Evolutionary conservation across 495 filamentous ascomycete genomes (phyloP).

Genomic region (Letharia lupina): DNA sequence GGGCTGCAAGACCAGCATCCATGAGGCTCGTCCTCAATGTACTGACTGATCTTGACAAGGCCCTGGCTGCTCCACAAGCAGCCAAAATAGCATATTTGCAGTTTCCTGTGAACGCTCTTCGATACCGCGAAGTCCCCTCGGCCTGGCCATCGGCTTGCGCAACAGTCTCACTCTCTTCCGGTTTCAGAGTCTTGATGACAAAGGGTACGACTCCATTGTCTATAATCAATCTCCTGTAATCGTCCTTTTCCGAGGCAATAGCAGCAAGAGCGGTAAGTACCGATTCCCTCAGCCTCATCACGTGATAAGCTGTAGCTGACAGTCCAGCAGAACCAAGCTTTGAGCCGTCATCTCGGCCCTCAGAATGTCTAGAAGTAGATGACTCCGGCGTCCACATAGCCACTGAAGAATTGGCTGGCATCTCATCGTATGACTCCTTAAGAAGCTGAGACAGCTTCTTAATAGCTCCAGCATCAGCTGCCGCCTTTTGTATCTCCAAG

Average conservation of each 20-base stretch:
- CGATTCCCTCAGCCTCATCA: conserved; percentile 66
- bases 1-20: conserved; percentile 72
- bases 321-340: conserved; percentile 55
- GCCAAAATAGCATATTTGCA: conserved; percentile 66
- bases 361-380: conserved; percentile 10
- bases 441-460: conserved; percentile 65
- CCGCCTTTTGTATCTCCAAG: conserved; percentile 67
- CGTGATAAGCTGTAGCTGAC: conserved; percentile 56
- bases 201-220: conserved; percentile 71
- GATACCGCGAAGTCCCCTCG: conserved; percentile 2
- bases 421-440: conserved; percentile 56
- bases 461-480: conserved; percentile 68
- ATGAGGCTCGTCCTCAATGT: conserved; percentile 78
- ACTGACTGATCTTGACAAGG: conserved; percentile 74
- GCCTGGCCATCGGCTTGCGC: conserved; percentile 7
- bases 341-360: conserved; percentile 18
- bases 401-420: conserved; percentile 22
- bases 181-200: conserved; percentile 74
- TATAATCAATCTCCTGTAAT: conserved; percentile 74
- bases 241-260: conserved; percentile 70
- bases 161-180: conserved; percentile 35
- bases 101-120: conserved; percentile 31
- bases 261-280: conserved; percentile 72
- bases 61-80: conserved; percentile 69
- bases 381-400: conserved; percentile 23